These are phyloP conservation scores for Earliella scabrosa DNA, from an alignment of 1,284 basidiomycete genomes.

Conservation along the genomic window DNA sequence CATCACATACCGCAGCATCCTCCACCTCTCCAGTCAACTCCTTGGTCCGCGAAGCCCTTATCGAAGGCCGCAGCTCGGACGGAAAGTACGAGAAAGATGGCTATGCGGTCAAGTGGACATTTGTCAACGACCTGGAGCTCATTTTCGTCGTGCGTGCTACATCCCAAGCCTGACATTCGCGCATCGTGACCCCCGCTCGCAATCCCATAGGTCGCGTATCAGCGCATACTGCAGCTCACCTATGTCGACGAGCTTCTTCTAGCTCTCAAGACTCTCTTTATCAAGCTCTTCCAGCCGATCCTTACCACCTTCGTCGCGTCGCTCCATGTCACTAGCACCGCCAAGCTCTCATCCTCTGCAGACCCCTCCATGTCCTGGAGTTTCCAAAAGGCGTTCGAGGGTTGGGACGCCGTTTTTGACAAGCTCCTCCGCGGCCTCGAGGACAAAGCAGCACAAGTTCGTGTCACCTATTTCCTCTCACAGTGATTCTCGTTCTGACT, in stretches of 20 bases:
- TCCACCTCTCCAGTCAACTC: slow-evolving; percentile 88
- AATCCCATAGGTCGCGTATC: slow-evolving; percentile 83
- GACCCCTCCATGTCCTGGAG: slow-evolving; percentile 58
- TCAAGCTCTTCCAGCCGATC: slow-evolving; percentile 86
- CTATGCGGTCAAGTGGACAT: slow-evolving; percentile 91
- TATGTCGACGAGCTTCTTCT: slow-evolving; percentile 91
- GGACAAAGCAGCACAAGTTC: slow-evolving; percentile 72
- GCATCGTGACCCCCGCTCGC: slow-evolving; percentile 7
- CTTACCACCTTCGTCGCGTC: slow-evolving; percentile 82
- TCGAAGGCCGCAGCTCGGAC: slow-evolving; percentile 80
- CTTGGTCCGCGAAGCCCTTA: slow-evolving; percentile 87
- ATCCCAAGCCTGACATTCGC: neutral
- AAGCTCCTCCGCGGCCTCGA: slow-evolving; percentile 78
- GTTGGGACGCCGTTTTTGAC: slow-evolving; percentile 86
- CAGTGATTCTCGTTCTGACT: neutral
- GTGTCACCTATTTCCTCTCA: slow-evolving; percentile 18
- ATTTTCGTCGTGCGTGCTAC: slow-evolving; percentile 84
- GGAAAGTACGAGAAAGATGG: slow-evolving; percentile 90
- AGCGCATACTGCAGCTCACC: slow-evolving; percentile 93
- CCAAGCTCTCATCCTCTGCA: slow-evolving; percentile 42
- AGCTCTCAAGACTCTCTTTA: slow-evolving; percentile 82
- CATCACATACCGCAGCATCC: slow-evolving; percentile 73
- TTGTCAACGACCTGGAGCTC: slow-evolving; percentile 91
- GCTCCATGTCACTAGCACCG: slow-evolving; percentile 61
- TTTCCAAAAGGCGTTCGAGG: slow-evolving; percentile 72